Evolutionary conservation across 345 rosid species (phyloP).

Genomic region (Barbarea vulgaris): DNA sequence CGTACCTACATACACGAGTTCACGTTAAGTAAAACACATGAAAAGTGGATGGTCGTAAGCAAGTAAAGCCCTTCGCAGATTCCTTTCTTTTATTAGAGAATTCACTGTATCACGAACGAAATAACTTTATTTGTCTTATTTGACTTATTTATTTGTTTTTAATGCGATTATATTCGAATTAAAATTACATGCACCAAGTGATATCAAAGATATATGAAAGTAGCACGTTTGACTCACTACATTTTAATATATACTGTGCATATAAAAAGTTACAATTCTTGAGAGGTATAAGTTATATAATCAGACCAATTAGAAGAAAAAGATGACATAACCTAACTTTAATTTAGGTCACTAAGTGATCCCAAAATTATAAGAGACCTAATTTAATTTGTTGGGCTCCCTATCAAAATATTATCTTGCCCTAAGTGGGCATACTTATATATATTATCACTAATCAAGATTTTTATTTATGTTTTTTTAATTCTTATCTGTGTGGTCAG

Average conservation of each 20-base stretch:
- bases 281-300: background rate
- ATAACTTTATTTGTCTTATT: background rate
- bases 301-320: conserved; percentile 30
- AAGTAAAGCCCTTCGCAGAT: conserved; percentile 23
- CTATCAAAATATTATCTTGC: conserved; percentile 37
- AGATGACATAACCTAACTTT: conserved; percentile 42
- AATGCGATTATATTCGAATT: conserved; percentile 1
- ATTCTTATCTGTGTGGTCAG: conserved; percentile 21
- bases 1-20: conserved; percentile 12
- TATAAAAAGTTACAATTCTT: conserved; percentile 17
- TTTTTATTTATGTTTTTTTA: background rate
- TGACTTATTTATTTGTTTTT: background rate
- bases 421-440: conserved; percentile 38
- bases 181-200: conserved; percentile 30
- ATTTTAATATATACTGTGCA: conserved; percentile 2
- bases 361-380: conserved; percentile 40
- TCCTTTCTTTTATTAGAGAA: conserved; percentile 17
- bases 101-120: conserved; percentile 10
- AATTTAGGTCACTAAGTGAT: conserved; percentile 38
- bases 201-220: conserved; percentile 19
- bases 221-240: conserved; percentile 34
- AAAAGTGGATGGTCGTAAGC: conserved; percentile 32
- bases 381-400: conserved; percentile 23
- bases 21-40: conserved; percentile 14
- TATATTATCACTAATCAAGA: conserved; percentile 31